Conservation (phyloP, 805 yeast genomes). For the Danielia reshetovae region DNA sequence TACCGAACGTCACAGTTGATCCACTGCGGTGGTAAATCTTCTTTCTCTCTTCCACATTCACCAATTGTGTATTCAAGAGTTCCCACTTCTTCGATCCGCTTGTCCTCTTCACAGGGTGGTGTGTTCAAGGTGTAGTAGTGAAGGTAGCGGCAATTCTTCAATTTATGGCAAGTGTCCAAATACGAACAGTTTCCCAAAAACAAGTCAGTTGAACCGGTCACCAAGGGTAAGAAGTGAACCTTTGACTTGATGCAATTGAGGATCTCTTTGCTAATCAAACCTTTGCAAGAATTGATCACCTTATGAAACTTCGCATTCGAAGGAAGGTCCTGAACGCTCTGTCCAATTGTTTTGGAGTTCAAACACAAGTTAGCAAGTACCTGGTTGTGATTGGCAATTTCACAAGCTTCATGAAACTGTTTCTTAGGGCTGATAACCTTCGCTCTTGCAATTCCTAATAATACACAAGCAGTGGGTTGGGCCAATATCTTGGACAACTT, state of each 20-base stretch:
- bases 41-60: constrained; percentile 26
- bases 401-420: constrained; percentile 52
- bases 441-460: constrained; percentile 38
- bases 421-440: constrained; percentile 31
- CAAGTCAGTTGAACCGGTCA: constrained; percentile 55
- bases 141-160: constrained; percentile 71
- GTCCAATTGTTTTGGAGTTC: constrained; percentile 12
- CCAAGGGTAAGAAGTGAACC: constrained; percentile 26
- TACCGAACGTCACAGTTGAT: constrained; percentile 77
- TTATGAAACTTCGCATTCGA: constrained; percentile 12
- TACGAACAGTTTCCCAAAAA: constrained; percentile 88
- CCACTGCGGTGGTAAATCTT: constrained; percentile 69
- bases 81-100: constrained; percentile 5
- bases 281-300: constrained; percentile 13
- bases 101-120: constrained; percentile 2
- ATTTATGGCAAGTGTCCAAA: constrained; percentile 88
- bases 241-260: constrained; percentile 15
- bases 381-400: constrained; percentile 31
- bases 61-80: constrained; percentile 46
- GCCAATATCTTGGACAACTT: constrained; percentile 18
- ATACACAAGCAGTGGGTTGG: constrained; percentile 37
- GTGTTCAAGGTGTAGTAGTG: constrained; percentile 65
- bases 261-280: constrained; percentile 10
- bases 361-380: constrained; percentile 17
- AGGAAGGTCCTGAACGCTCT: constrained; percentile 13